Conservation (phyloP, 2,329 filamentous ascomycete species). For the Fusarium sambucinum region DNA sequence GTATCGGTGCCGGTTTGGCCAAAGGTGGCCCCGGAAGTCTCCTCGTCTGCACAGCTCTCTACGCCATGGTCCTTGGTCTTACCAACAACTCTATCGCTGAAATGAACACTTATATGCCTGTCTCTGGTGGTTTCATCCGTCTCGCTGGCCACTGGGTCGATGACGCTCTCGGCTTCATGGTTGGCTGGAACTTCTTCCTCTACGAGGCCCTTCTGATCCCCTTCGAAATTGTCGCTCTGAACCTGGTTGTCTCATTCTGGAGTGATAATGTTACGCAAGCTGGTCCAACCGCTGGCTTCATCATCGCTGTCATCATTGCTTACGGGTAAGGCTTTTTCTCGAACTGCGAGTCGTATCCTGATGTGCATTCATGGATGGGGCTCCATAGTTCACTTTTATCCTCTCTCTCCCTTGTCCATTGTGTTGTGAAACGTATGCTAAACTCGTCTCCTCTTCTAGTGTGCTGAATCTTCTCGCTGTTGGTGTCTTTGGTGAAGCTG, state of each 20-base stretch:
- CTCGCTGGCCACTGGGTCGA: slow-evolving; percentile 41
- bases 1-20: slow-evolving; percentile 38
- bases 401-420: not conserved
- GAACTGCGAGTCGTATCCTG: slow-evolving; percentile 32
- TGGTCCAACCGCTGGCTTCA: slow-evolving; percentile 49
- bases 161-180: slow-evolving; percentile 43
- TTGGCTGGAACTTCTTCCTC: slow-evolving; percentile 52
- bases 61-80: slow-evolving; percentile 37
- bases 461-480: slow-evolving; percentile 55
- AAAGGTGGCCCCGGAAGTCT: slow-evolving; percentile 38
- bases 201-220: slow-evolving; percentile 52
- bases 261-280: slow-evolving; percentile 27
- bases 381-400: slow-evolving; percentile 19
- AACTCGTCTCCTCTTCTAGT: slow-evolving; percentile 34
- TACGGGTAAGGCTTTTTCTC: slow-evolving; percentile 37
- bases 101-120: slow-evolving; percentile 43
- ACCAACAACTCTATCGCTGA: slow-evolving; percentile 44
- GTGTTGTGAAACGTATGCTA: slow-evolving; percentile 36
- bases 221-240: slow-evolving; percentile 51
- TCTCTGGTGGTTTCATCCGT: slow-evolving; percentile 40
- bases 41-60: slow-evolving; percentile 37
- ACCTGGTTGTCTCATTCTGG: slow-evolving; percentile 52
- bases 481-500: slow-evolving; percentile 43
- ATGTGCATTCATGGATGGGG: slow-evolving; percentile 37
- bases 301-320: slow-evolving; percentile 36